Base-by-base conservation (phyloP, 768 basidiomycete genomes). In the Termitomyces sp. region DNA sequence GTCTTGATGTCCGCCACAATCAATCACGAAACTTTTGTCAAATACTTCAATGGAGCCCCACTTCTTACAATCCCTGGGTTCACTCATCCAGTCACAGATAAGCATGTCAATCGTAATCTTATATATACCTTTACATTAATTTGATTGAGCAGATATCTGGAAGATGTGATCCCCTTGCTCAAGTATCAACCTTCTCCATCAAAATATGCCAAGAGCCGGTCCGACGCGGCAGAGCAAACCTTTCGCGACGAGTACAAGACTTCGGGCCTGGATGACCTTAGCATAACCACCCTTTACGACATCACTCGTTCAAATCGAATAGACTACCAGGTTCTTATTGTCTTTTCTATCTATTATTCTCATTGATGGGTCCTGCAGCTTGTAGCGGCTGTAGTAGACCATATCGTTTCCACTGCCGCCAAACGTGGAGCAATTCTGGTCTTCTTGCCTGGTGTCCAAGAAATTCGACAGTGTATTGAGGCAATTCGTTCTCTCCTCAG, bases 1-100 rank as follows among this genome's bases (percentile, higher is more conserved):
- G 73, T 95, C 22, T 78, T 96, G 47, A 97, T 97, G 94, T 93
- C 90, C 33, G 95, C 95, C 5, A 98, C 95, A 0, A 95, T 96
- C 70, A 95, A 97, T 65, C 91, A 94, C 59, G 79, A 90, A 60
- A 82, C 78, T n/a, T 94, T 94, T 63, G 75, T 86, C 49, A 78
- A 81, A 56, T 98, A 98, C 69, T 97, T 96, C 67, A 69, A 83
- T 51, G 78, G 81, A 22, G 92, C 93, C 3, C 93, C 95, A 1
- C 76, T 91, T 48, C 73, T 97, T 54, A 81, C 79, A 28, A 97
- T 98, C 28, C 92, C 93, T 3, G 95, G 95, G 1, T 83, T 84
- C 63, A 82, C 88, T 1, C 77, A 90, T 67, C 92, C 90, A 3
- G 87, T 96, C 4, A 76, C 76, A 36, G 91, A 95, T 67, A 76